phyloP scores from a whole-genome alignment of 352 stramenopile species.

The Pythium vanterpoolii region DNA sequence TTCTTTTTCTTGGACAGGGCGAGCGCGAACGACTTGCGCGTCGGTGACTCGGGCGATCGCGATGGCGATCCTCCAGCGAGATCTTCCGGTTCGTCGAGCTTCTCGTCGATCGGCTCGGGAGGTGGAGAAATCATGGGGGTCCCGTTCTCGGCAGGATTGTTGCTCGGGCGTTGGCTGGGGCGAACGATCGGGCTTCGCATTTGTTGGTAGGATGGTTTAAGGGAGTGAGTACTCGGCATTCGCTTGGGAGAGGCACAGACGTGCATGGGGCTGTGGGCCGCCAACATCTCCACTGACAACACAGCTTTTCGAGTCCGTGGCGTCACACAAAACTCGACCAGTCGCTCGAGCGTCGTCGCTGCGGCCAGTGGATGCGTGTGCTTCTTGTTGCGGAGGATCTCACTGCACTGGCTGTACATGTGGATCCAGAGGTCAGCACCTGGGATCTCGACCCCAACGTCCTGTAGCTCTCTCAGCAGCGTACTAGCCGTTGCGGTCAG shows the following conservation, averaged over 20 bases:
- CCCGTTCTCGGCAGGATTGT: neutral
- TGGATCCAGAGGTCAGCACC: constrained; percentile 50
- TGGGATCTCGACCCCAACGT: constrained; percentile 23
- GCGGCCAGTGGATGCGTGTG: neutral
- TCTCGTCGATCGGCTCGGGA: neutral
- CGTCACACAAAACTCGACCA: constrained; percentile 47
- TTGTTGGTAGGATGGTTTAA: constrained; percentile 48
- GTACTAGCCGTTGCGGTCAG: constrained; percentile 29
- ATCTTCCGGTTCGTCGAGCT: neutral
- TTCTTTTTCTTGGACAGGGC: constrained; percentile 28
- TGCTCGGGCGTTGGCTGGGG: constrained; percentile 41
- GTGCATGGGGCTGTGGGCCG: constrained; percentile 30
- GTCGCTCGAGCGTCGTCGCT: constrained; percentile 40
- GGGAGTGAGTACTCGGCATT: constrained; percentile 24
- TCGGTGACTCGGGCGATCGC: neutral
- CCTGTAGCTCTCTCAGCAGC: constrained; percentile 42
- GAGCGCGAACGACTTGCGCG: neutral
- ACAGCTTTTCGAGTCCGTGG: constrained; percentile 19
- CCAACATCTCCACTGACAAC: constrained; percentile 36
- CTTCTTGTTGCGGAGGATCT: constrained; percentile 26
- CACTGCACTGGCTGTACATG: constrained; percentile 50
- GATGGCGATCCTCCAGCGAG: neutral
- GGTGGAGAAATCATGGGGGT: neutral
- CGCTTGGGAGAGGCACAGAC: constrained; percentile 42
- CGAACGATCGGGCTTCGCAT: constrained; percentile 46